phyloP scores from a whole-genome alignment of 148 eudicot species.

The Chenopodium formosanum region DNA sequence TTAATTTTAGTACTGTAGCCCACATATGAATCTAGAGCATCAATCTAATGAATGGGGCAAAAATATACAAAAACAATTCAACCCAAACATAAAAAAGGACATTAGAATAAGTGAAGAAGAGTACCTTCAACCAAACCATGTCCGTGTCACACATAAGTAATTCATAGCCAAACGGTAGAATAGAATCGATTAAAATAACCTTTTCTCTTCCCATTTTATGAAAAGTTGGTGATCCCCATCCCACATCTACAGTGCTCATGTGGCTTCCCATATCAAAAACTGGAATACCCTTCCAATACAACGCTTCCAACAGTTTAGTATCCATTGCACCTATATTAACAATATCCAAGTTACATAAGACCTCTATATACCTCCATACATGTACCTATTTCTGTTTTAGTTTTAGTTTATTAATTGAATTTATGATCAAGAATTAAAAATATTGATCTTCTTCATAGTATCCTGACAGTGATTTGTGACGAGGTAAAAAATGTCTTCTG shows the following conservation, averaged over 20 bases:
- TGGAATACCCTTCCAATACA: slow-evolving; percentile 93
- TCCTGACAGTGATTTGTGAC: neutral
- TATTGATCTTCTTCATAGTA: neutral
- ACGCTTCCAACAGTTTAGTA: slow-evolving; percentile 81
- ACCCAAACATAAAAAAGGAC: neutral
- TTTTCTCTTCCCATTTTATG: slow-evolving; percentile 99
- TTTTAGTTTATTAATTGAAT: no score
- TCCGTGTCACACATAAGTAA: slow-evolving; percentile 97
- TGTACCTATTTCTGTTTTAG: neutral
- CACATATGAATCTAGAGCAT: neutral
- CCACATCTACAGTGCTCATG: slow-evolving; percentile 94
- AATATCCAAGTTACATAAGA: neutral
- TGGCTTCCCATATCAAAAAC: slow-evolving; percentile 98
- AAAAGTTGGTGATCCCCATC: slow-evolving; percentile 95
- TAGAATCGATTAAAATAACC: slow-evolving; percentile 74
- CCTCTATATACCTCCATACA: neutral
- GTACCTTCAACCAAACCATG: slow-evolving; percentile 98
- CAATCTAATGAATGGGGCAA: neutral
- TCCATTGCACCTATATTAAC: slow-evolving; percentile 90
- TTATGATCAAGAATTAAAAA: neutral
- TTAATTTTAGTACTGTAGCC: neutral
- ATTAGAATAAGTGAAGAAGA: neutral
- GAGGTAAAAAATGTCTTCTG: no score
- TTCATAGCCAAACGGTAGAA: slow-evolving; percentile 87
- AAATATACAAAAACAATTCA: neutral